These are phyloP conservation scores for Bertia moriformis DNA, from an alignment of 2,329 filamentous ascomycete genomes.

Conservation along the genomic window DNA sequence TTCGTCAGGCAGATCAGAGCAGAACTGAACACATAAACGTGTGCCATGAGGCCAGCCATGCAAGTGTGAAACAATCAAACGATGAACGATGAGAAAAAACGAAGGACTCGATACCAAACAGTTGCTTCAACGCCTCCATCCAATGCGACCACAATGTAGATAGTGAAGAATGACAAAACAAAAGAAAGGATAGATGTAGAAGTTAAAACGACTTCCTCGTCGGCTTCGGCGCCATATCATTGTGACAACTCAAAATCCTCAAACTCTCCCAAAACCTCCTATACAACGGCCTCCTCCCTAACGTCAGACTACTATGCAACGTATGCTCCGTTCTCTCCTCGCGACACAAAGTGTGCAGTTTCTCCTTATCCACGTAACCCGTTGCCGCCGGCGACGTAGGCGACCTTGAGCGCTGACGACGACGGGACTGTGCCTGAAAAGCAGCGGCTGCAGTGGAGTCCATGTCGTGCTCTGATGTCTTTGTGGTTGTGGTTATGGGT, in stretches of 20 bases:
- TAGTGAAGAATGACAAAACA: no score
- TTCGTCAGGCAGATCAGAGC: no score
- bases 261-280: background rate
- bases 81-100: no score
- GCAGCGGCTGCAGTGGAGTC: constrained; percentile 18
- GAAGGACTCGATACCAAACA: no score
- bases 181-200: no score
- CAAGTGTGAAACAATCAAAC: no score
- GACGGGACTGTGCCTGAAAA: constrained; percentile 16
- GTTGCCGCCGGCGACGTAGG: constrained; percentile 6
- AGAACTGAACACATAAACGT: no score
- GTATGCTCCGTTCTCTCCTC: background rate
- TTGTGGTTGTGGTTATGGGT: no score
- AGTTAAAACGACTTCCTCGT: no score
- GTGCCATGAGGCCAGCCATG: no score
- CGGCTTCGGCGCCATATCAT: background rate
- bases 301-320: background rate
- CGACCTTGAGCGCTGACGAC: constrained; percentile 13
- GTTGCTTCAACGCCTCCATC: no score
- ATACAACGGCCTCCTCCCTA: background rate
- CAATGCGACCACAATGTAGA: no score
- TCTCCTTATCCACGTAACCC: background rate
- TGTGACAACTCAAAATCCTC: background rate
- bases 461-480: constrained; percentile 11
- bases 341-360: background rate